phyloP scores from a whole-genome alignment of 352 stramenopile genomes.

The Phytophthora sojae region DNA sequence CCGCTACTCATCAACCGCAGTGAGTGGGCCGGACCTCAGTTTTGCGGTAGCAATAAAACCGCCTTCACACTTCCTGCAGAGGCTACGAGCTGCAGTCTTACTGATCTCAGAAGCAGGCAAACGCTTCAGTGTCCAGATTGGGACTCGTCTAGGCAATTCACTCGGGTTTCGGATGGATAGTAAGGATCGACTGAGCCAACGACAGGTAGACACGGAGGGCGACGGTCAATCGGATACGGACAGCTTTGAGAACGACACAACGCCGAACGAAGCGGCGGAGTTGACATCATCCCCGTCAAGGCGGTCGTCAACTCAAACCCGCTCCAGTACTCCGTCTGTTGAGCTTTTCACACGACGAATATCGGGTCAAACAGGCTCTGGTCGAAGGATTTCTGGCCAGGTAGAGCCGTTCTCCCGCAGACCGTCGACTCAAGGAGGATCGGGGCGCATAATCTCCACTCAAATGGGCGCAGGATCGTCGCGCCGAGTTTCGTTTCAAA shows the following conservation, averaged over 20 bases:
- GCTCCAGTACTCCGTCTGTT: constrained; percentile 4
- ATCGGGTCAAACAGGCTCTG: constrained; percentile 3
- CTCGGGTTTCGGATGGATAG: constrained; percentile 30
- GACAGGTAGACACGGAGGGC: constrained; percentile 14
- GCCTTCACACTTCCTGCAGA: constrained; percentile 27
- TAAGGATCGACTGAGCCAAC: constrained; percentile 24
- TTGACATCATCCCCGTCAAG: constrained; percentile 17
- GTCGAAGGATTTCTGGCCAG: constrained; percentile 13
- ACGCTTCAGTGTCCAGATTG: constrained; percentile 35
- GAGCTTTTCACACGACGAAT: constrained; percentile 10
- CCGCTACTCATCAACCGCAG: constrained; percentile 30
- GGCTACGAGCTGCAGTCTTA: constrained; percentile 13
- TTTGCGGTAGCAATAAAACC: background rate
- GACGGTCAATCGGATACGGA: constrained; percentile 33
- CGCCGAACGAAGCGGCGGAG: constrained; percentile 10
- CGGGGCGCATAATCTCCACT: constrained; percentile 7
- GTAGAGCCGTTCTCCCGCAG: constrained; percentile 8
- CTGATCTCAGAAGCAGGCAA: constrained; percentile 34
- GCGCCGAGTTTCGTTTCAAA: constrained; percentile 8
- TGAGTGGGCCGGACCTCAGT: constrained; percentile 25
- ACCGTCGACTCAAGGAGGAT: constrained; percentile 12
- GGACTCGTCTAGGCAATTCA: constrained; percentile 17
- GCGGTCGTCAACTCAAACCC: constrained; percentile 13
- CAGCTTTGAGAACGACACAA: constrained; percentile 30
- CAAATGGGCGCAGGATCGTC: constrained; percentile 22